phyloP scores from a whole-genome alignment of 1,284 basidiomycete genomes.

The Vanrija humicola region DNA sequence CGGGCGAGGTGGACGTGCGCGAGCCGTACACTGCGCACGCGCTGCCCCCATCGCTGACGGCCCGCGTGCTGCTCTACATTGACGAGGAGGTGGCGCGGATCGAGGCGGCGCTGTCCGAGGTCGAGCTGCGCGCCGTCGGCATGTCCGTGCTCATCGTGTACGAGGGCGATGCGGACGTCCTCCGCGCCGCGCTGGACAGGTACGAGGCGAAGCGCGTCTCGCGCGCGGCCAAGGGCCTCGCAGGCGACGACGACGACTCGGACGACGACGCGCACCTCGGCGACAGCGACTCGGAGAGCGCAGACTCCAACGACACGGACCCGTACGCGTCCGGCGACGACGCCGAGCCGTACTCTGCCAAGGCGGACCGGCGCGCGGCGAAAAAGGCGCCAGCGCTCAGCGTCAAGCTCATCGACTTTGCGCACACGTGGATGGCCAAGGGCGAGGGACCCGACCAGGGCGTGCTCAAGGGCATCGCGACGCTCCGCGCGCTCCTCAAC shows the following conservation, averaged over 20 bases:
- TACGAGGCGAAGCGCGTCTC: slow-evolving; percentile 44
- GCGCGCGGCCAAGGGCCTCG: slow-evolving; percentile 2
- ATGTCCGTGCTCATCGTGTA: slow-evolving; percentile 77
- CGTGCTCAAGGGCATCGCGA: slow-evolving; percentile 67
- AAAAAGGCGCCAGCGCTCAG: slow-evolving; percentile 57
- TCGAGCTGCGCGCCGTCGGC: slow-evolving; percentile 78
- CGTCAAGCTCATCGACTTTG: slow-evolving; percentile 88
- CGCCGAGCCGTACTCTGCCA: slow-evolving; percentile 14
- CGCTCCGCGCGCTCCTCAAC: slow-evolving; percentile 59
- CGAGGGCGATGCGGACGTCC: slow-evolving; percentile 62
- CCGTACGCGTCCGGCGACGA: slow-evolving; percentile 36
- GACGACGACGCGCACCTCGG: slow-evolving; percentile 10
- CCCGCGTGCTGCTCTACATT: slow-evolving; percentile 56
- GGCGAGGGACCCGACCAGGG: slow-evolving; percentile 76
- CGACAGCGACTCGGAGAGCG: slow-evolving; percentile 49
- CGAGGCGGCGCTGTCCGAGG: slow-evolving; percentile 52
- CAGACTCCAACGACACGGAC: slow-evolving; percentile 26
- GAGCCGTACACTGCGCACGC: slow-evolving; percentile 28
- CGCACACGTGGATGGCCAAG: slow-evolving; percentile 68
- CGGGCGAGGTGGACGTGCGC: background rate
- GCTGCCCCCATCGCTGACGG: slow-evolving; percentile 59
- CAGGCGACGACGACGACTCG: slow-evolving; percentile 12
- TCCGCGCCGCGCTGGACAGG: slow-evolving; percentile 50
- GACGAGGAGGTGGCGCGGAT: slow-evolving; percentile 58
- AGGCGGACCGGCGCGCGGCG: slow-evolving; percentile 41